Conservation (phyloP, 1,284 basidiomycete genomes). For the Xanthoconium separans region DNA sequence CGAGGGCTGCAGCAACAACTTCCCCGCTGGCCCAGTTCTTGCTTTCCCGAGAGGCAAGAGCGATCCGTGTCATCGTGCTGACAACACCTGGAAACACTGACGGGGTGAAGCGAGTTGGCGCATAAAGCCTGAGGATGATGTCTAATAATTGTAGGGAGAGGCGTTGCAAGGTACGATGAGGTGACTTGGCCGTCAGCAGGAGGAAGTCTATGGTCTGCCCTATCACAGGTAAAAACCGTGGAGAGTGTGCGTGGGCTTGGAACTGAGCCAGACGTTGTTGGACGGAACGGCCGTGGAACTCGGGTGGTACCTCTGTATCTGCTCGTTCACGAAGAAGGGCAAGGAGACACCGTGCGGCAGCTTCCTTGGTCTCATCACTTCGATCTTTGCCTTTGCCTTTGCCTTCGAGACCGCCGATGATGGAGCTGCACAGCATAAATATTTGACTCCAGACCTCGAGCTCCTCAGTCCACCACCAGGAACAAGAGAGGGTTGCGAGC, state of each 20-base stretch:
- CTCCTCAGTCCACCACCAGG: slow-evolving; percentile 78
- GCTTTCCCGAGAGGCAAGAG: slow-evolving; percentile 51
- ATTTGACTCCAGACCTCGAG: slow-evolving; percentile 76
- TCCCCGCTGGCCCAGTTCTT: slow-evolving; percentile 67
- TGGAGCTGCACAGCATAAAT: slow-evolving; percentile 76
- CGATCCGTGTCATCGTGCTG: slow-evolving; percentile 70
- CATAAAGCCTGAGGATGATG: slow-evolving; percentile 58
- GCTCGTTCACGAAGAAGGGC: slow-evolving; percentile 53
- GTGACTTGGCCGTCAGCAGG: slow-evolving; percentile 54
- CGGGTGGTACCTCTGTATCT: slow-evolving; percentile 37
- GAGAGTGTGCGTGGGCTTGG: slow-evolving; percentile 45
- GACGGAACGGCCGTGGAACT: slow-evolving; percentile 24
- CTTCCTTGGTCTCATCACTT: slow-evolving; percentile 77
- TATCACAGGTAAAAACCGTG: slow-evolving; percentile 70
- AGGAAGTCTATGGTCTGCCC: slow-evolving; percentile 81
- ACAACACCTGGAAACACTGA: slow-evolving; percentile 81
- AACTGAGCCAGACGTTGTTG: slow-evolving; percentile 43
- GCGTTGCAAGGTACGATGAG: slow-evolving; percentile 60
- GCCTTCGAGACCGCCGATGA: slow-evolving; percentile 58
- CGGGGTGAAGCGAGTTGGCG: slow-evolving; percentile 61
- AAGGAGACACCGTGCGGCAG: slow-evolving; percentile 57
- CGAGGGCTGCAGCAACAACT: slow-evolving; percentile 58
- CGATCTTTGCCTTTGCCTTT: slow-evolving; percentile 61
- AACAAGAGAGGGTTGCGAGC: slow-evolving; percentile 60
- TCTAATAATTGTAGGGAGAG: slow-evolving; percentile 61